phyloP scores from a whole-genome alignment of 2,329 filamentous ascomycete species.

The Ramichloridium luteum region DNA sequence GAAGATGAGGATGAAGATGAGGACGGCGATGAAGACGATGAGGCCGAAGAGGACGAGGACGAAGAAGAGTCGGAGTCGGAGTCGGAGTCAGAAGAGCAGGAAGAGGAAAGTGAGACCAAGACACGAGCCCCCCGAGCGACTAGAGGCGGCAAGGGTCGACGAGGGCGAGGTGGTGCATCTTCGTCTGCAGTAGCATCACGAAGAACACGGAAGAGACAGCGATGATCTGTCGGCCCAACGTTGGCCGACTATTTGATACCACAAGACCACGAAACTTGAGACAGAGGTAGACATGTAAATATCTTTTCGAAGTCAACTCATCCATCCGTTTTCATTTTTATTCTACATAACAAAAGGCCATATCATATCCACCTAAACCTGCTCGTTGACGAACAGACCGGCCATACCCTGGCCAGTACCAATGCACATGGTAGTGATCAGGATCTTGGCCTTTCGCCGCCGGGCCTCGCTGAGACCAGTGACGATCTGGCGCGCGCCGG shows the following conservation, averaged over 20 bases:
- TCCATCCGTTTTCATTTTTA: no score
- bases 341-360: no score
- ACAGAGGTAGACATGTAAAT: no score
- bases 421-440: conserved; percentile 85
- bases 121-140: conserved; percentile 10
- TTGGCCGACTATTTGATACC: no score
- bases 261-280: no score
- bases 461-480: conserved; percentile 46
- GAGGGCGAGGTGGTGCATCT: not conserved
- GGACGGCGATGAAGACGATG: conserved; percentile 14
- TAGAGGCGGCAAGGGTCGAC: no score
- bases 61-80: conserved; percentile 17
- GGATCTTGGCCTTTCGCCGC: conserved; percentile 24
- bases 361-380: conserved; percentile 31
- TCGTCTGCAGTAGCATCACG: not conserved
- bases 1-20: conserved; percentile 14
- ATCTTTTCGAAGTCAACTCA: no score
- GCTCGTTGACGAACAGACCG: conserved; percentile 53
- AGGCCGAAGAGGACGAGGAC: conserved; percentile 15
- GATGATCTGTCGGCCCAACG: no score
- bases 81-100: conserved; percentile 14
- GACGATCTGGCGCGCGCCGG: conserved; percentile 69
- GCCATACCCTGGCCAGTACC: conserved; percentile 57
- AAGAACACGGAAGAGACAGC: conserved; percentile 1
- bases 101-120: conserved; percentile 11